Percentiles rank a stretch among this genome's conserved stretches.
These are phyloP conservation scores for Suillus weaverae DNA, from an alignment of 768 basidiomycete species.

Conservation along the genomic window DNA sequence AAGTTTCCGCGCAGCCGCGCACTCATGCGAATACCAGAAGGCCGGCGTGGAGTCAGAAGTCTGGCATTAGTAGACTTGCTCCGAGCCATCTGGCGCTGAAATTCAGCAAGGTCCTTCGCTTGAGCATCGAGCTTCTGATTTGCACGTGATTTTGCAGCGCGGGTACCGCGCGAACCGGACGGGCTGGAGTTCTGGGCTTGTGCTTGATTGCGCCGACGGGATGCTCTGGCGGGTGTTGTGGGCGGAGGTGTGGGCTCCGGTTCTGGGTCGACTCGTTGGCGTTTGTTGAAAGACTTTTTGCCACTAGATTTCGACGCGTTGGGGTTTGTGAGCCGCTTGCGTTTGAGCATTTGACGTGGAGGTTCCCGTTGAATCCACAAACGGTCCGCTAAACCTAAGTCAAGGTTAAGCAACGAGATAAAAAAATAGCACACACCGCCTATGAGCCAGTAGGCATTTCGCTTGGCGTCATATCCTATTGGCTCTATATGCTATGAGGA, in stretches of 20 bases:
- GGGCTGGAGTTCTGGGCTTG: slow-evolving; percentile 12
- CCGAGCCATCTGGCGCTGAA: slow-evolving; percentile 46
- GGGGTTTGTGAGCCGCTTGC: slow-evolving; percentile 42
- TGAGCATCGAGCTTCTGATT: slow-evolving; percentile 69
- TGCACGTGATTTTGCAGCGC: slow-evolving; percentile 71
- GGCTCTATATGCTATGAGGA: slow-evolving; percentile 73
- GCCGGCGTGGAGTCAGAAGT: slow-evolving; percentile 26
- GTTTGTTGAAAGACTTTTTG: slow-evolving; percentile 27
- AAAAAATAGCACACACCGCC: slow-evolving; percentile 51
- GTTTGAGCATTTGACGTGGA: slow-evolving; percentile 47
- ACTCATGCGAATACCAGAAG: slow-evolving; percentile 63
- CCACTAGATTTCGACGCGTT: slow-evolving; percentile 13
- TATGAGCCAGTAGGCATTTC: slow-evolving; percentile 84
- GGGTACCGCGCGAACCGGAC: slow-evolving; percentile 45
- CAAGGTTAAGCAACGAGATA: neutral
- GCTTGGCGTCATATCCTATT: slow-evolving; percentile 77
- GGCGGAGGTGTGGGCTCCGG: slow-evolving; percentile 6
- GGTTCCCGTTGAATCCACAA: slow-evolving; percentile 83
- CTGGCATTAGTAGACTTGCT: slow-evolving; percentile 16
- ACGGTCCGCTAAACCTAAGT: slow-evolving; percentile 58
- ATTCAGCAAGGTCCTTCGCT: slow-evolving; percentile 64
- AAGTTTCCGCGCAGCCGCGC: slow-evolving; percentile 57
- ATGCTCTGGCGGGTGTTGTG: slow-evolving; percentile 10
- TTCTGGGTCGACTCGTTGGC: slow-evolving; percentile 22
- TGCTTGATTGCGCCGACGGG: slow-evolving; percentile 17